A percentile compares a stretch with the other conserved stretches of the same genome.
These are phyloP conservation scores for Apiospora marii DNA, from an alignment of 2,329 filamentous ascomycete species.

Conservation along the genomic window DNA sequence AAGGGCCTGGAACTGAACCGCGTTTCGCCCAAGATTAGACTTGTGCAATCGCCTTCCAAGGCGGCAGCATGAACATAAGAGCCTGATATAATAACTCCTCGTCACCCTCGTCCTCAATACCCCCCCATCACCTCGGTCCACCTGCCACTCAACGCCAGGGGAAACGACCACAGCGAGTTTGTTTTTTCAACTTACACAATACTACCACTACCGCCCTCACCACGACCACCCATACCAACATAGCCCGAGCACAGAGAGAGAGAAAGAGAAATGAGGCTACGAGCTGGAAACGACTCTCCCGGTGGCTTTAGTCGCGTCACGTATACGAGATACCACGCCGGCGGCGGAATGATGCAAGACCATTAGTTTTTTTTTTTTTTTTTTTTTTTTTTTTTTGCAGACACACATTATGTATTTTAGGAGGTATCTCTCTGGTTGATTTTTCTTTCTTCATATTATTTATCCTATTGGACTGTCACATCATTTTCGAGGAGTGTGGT, in stretches of 20 bases:
- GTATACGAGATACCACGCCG: neutral
- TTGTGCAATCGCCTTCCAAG: conserved; percentile 39
- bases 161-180: conserved; percentile 1
- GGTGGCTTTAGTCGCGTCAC: neutral
- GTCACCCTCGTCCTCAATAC: neutral
- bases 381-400: neutral
- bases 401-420: conserved; percentile 7
- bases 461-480: conserved; percentile 19
- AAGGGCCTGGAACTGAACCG: conserved; percentile 40
- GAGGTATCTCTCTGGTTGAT: conserved; percentile 7
- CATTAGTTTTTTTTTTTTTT: neutral
- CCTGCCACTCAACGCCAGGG: conserved; percentile 9
- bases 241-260: neutral
- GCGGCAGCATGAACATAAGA: neutral
- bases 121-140: neutral
- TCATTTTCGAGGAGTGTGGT: conserved; percentile 10
- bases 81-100: neutral
- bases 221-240: neutral
- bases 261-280: neutral
- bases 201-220: neutral
- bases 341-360: neutral
- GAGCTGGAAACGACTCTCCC: neutral
- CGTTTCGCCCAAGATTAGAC: conserved; percentile 43
- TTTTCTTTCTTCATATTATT: conserved; percentile 9
- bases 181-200: conserved; percentile 18